Evolutionary conservation across 768 basidiomycete genomes (phyloP).

Genomic region (Trametes punicea): DNA sequence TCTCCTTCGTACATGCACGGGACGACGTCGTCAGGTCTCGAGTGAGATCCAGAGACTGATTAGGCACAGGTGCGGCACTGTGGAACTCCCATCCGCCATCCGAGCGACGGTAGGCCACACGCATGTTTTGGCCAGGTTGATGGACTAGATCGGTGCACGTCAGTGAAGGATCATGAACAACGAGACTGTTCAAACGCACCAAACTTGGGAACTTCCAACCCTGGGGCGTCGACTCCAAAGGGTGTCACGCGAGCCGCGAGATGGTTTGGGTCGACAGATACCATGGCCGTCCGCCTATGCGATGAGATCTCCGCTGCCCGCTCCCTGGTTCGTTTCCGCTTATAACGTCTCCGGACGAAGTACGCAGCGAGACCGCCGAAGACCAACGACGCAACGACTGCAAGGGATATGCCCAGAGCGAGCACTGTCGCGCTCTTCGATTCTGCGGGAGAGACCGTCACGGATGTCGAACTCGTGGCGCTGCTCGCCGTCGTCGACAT

Average conservation of each 20-base stretch:
- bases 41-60: slow-evolving; percentile 11
- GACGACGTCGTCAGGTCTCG: slow-evolving; percentile 12
- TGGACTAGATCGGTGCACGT: slow-evolving; percentile 37
- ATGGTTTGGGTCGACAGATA: slow-evolving; percentile 15
- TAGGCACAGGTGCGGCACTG: slow-evolving; percentile 21
- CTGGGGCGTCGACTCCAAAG: slow-evolving; percentile 15
- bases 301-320: slow-evolving; percentile 6
- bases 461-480: neutral
- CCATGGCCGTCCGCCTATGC: slow-evolving; percentile 16
- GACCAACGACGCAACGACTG: slow-evolving; percentile 10
- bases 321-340: neutral
- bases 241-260: slow-evolving; percentile 19
- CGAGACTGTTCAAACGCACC: slow-evolving; percentile 4
- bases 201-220: slow-evolving; percentile 14
- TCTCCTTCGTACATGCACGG: slow-evolving; percentile 13
- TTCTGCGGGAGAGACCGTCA: neutral
- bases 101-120: slow-evolving; percentile 48
- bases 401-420: slow-evolving; percentile 18
- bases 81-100: slow-evolving; percentile 58
- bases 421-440: slow-evolving; percentile 12
- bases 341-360: slow-evolving; percentile 11
- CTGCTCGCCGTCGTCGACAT: slow-evolving; percentile 11
- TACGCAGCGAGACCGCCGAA: slow-evolving; percentile 13
- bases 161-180: neutral
- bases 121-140: slow-evolving; percentile 54